Evolutionary conservation across 2,329 filamentous ascomycete genomes (phyloP).

Genomic region (Hirsutella rhossiliensis): DNA sequence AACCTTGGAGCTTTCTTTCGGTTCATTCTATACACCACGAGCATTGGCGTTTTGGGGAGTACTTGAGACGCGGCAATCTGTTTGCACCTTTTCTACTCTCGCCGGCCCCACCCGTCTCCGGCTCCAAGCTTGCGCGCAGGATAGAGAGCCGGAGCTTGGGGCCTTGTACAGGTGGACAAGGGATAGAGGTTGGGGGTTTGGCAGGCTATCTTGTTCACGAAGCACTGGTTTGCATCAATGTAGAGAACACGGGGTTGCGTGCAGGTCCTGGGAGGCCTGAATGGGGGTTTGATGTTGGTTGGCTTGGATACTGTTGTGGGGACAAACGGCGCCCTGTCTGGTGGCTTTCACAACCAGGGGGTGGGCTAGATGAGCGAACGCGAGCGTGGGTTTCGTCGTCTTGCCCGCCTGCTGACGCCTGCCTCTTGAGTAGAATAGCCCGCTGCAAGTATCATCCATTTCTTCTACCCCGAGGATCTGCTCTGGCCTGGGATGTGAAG

Average conservation of each 20-base stretch:
- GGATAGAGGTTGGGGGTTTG: background rate
- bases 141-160: background rate
- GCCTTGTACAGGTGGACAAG: background rate
- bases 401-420: too few species aligned
- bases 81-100: background rate
- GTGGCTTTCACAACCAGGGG: background rate
- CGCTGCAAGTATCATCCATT: too few species aligned
- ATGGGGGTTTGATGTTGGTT: too few species aligned
- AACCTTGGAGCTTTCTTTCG: background rate
- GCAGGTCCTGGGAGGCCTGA: background rate
- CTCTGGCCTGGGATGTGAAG: too few species aligned
- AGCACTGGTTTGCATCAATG: background rate
- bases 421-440: too few species aligned
- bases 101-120: background rate
- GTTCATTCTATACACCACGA: slow-evolving; percentile 6
- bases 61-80: background rate
- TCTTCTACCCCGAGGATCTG: too few species aligned
- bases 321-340: too few species aligned
- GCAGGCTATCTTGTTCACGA: background rate
- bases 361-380: too few species aligned
- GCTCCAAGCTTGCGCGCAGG: background rate
- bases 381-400: too few species aligned
- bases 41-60: slow-evolving; percentile 16
- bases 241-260: background rate
- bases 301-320: too few species aligned